Conservation (phyloP, 2,329 filamentous ascomycete genomes). For the Talaromyces amestolkiae region DNA sequence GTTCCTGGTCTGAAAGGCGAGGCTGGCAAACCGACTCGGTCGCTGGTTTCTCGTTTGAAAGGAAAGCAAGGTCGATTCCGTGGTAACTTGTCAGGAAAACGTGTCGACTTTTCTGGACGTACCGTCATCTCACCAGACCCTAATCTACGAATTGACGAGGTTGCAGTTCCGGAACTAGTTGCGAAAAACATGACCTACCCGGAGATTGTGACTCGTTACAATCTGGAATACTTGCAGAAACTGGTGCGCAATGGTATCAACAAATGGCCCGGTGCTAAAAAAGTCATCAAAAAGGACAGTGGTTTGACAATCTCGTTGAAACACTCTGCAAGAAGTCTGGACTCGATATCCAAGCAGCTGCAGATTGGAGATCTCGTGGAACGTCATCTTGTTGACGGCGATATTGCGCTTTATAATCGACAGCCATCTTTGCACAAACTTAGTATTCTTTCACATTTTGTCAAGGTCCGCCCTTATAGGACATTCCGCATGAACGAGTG, state of each 20-base stretch:
- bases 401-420: conserved; percentile 96
- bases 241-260: conserved; percentile 73
- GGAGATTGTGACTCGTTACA: conserved; percentile 79
- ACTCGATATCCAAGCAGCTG: conserved; percentile 69
- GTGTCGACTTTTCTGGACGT: conserved; percentile 95
- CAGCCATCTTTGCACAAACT: conserved; percentile 97
- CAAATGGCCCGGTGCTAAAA: conserved; percentile 85
- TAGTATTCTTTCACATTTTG: conserved; percentile 94
- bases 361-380: conserved; percentile 86
- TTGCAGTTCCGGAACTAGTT: conserved; percentile 86
- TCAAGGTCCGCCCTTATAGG: conserved; percentile 88
- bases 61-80: conserved; percentile 97
- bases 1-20: conserved; percentile 88
- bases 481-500: conserved; percentile 97
- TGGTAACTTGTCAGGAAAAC: conserved; percentile 94
- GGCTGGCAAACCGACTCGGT: conserved; percentile 82
- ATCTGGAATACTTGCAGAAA: conserved; percentile 74
- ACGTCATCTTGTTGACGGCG: conserved; percentile 89
- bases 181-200: conserved; percentile 96
- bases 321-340: conserved; percentile 61
- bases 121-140: conserved; percentile 98
- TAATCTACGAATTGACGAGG: conserved; percentile 88
- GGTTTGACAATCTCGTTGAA: conserved; percentile 73
- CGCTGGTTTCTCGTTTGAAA: conserved; percentile 92
- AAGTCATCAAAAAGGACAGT: conserved; percentile 68